A percentile compares a stretch with the other conserved stretches of the same genome.
These are phyloP conservation scores for Globisporangium ultimum DNA, from an alignment of 352 stramenopile species.

Conservation along the genomic window DNA sequence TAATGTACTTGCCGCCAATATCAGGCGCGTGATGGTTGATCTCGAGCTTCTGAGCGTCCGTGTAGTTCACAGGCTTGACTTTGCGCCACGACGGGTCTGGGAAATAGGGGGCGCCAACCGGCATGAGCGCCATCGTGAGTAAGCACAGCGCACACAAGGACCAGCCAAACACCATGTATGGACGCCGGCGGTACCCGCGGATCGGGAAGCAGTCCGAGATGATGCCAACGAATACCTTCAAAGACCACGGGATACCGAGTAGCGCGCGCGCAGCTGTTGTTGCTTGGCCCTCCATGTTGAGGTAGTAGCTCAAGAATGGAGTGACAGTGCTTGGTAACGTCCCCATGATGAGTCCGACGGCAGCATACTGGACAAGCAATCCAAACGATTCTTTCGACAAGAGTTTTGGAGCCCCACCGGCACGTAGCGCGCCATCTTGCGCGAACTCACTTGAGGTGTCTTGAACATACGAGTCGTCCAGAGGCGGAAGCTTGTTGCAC, in stretches of 20 bases:
- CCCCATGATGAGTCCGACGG: slow-evolving; percentile 48
- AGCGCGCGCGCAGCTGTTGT: slow-evolving; percentile 38
- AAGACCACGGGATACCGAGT: slow-evolving; percentile 52
- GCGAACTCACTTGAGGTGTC: too few relatives aligned
- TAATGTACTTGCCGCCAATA: too few relatives aligned
- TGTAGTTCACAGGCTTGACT: too few relatives aligned
- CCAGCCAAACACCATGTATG: slow-evolving; percentile 63
- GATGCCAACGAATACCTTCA: slow-evolving; percentile 65
- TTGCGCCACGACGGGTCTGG: too few relatives aligned
- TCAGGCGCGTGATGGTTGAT: too few relatives aligned
- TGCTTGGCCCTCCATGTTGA: slow-evolving; percentile 46
- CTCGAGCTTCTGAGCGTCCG: too few relatives aligned
- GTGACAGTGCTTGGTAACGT: slow-evolving; percentile 44
- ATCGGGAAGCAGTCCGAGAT: slow-evolving; percentile 61
- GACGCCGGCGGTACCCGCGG: slow-evolving; percentile 39
- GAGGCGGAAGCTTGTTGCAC: too few relatives aligned
- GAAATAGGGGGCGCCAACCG: too few relatives aligned
- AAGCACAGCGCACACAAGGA: slow-evolving; percentile 31
- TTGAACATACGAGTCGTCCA: too few relatives aligned
- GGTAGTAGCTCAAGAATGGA: slow-evolving; percentile 54
- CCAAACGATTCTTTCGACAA: slow-evolving; percentile 49
- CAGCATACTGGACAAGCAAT: slow-evolving; percentile 48
- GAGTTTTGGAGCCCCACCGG: slow-evolving; percentile 33
- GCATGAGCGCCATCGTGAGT: slow-evolving; percentile 26
- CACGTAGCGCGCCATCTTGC: slow-evolving; percentile 24